Conservation (phyloP, 108 stramenopile genomes). For the Nannochloropsis gaditana region DNA sequence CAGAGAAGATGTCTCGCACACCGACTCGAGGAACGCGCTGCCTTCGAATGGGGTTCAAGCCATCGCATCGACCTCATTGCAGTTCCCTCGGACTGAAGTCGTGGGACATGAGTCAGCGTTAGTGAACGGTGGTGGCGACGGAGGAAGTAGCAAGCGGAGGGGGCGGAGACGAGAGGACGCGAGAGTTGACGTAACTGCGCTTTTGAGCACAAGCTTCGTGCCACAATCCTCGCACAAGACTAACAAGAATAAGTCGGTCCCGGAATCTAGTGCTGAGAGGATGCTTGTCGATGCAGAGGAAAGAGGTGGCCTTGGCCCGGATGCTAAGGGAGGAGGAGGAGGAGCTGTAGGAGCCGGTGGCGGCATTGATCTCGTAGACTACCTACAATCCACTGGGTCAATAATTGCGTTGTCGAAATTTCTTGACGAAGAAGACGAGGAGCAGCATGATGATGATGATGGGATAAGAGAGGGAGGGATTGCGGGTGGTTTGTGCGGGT, state of each 20-base stretch:
- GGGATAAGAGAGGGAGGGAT: not conserved
- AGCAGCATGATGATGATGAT: not conserved
- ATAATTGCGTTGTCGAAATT: not conserved
- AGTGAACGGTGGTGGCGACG: not conserved
- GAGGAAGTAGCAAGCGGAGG: not conserved
- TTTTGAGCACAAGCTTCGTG: not conserved
- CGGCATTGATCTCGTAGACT: not conserved
- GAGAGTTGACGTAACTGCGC: not conserved
- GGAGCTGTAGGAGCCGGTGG: not conserved
- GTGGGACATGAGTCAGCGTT: not conserved
- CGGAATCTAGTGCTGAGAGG: not conserved
- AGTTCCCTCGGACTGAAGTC: not conserved
- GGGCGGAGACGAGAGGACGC: not conserved
- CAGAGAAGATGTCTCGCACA: no score
- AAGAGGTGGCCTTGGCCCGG: not conserved
- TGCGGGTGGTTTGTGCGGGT: not conserved
- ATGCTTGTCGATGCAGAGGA: not conserved
- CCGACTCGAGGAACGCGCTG: no score
- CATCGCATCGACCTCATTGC: no score
- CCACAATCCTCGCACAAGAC: not conserved
- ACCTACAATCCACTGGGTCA: not conserved
- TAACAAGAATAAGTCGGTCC: not conserved
- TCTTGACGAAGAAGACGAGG: not conserved
- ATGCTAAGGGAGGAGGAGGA: not conserved
- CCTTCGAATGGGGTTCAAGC: no score